phyloP scores from a whole-genome alignment of 441 rosid species.

The Populus trichocarpa region DNA sequence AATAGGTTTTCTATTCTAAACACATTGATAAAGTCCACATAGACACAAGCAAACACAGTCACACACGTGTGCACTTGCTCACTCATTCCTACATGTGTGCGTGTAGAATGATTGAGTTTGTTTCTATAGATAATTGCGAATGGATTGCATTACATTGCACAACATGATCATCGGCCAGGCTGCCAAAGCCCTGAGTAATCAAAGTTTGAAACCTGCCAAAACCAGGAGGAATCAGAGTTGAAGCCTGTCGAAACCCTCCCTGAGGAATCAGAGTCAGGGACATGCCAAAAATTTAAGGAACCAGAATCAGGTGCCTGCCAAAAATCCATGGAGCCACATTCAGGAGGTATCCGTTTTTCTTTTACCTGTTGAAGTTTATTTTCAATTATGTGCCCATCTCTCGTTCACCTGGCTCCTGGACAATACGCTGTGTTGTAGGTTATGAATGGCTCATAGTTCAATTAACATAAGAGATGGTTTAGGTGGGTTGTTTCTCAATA shows the following conservation, averaged over 20 bases:
- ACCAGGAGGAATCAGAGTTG: not conserved
- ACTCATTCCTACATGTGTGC: no score
- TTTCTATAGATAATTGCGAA: conserved; percentile 46
- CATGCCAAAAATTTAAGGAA: not conserved
- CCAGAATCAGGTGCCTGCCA: not conserved
- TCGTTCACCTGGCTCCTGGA: no score
- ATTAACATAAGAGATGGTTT: not conserved
- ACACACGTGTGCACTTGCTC: no score
- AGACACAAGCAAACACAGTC: no score
- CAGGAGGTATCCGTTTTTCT: not conserved
- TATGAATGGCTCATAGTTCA: not conserved
- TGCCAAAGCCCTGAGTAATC: conserved; percentile 20
- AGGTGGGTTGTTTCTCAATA: not conserved
- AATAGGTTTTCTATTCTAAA: no score
- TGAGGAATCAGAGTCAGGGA: no score
- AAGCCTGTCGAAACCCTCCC: no score
- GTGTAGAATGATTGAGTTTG: not conserved
- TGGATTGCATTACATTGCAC: conserved; percentile 48
- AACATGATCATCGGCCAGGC: conserved; percentile 19
- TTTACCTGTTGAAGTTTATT: not conserved
- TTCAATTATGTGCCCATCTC: not conserved
- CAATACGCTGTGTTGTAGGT: not conserved
- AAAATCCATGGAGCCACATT: not conserved
- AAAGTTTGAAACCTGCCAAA: conserved; percentile 8
- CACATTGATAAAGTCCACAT: no score